These are phyloP conservation scores for Haberlea rhodopensis DNA, from an alignment of 257 asterid species.

Conservation along the genomic window DNA sequence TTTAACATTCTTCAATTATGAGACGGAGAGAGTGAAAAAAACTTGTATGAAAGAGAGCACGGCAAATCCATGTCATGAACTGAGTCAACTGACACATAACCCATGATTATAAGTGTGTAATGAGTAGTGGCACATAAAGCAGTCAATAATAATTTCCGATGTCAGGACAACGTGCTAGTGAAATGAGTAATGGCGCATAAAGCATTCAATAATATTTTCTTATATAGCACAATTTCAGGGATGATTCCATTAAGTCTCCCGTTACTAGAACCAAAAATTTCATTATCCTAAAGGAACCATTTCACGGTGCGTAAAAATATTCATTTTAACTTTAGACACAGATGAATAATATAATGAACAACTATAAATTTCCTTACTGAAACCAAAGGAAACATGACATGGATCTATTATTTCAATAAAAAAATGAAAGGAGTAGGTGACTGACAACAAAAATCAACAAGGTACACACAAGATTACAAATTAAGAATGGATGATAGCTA, in stretches of 20 bases:
- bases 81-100: too few species aligned
- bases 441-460: not conserved
- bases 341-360: not conserved
- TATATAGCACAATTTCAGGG: too few species aligned
- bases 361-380: not conserved
- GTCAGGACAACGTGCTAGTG: not conserved
- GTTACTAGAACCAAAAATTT: constrained; percentile 1
- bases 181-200: too few species aligned
- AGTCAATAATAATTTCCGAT: not conserved
- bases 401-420: not conserved
- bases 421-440: not conserved
- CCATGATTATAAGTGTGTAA: too few species aligned
- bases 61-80: too few species aligned
- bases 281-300: not conserved
- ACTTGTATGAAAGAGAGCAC: too few species aligned
- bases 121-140: not conserved
- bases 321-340: not conserved
- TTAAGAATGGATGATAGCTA: constrained; percentile 11
- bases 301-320: not conserved
- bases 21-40: too few species aligned
- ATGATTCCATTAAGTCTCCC: not conserved
- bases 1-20: too few species aligned
- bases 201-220: too few species aligned
- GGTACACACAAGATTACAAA: constrained; percentile 2
- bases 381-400: constrained; percentile 13